Evolutionary conservation across 192 early-diverging fungal species (phyloP).

Genomic region (Entomortierella parvispora): DNA sequence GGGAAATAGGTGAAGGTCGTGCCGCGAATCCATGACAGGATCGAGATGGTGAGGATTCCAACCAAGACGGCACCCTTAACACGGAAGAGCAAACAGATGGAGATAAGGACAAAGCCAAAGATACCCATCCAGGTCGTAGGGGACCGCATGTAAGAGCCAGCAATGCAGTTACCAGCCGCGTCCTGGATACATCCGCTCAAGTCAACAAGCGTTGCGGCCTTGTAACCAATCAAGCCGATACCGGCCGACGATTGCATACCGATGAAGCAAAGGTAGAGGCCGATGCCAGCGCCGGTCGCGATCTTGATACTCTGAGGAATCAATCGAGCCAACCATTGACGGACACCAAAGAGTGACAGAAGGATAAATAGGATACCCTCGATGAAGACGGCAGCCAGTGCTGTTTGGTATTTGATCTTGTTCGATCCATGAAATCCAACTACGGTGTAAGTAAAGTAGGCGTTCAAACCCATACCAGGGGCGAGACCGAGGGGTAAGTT

Average conservation of each 20-base stretch:
- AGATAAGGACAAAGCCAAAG: slow-evolving; percentile 79
- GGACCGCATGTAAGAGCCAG: slow-evolving; percentile 68
- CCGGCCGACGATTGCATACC: slow-evolving; percentile 83
- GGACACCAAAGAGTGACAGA: slow-evolving; percentile 78
- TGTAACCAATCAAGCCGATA: slow-evolving; percentile 76
- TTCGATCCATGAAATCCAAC: slow-evolving; percentile 84
- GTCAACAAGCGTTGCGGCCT: slow-evolving; percentile 72
- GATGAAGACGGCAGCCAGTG: slow-evolving; percentile 83
- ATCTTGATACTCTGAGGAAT: slow-evolving; percentile 80
- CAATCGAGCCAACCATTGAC: slow-evolving; percentile 80
- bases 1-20: slow-evolving; percentile 82
- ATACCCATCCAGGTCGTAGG: slow-evolving; percentile 79
- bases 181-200: slow-evolving; percentile 65
- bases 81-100: slow-evolving; percentile 69
- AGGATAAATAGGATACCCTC: slow-evolving; percentile 85
- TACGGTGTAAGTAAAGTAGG: slow-evolving; percentile 88
- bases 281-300: slow-evolving; percentile 81
- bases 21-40: slow-evolving; percentile 79
- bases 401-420: slow-evolving; percentile 75
- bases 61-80: slow-evolving; percentile 79
- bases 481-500: slow-evolving; percentile 86
- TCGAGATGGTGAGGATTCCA: slow-evolving; percentile 75
- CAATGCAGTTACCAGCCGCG: slow-evolving; percentile 60
- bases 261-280: slow-evolving; percentile 82
- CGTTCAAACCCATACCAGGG: slow-evolving; percentile 87